Conservation (phyloP, 1,284 basidiomycete genomes). For the Taiwanofungus camphoratus region DNA sequence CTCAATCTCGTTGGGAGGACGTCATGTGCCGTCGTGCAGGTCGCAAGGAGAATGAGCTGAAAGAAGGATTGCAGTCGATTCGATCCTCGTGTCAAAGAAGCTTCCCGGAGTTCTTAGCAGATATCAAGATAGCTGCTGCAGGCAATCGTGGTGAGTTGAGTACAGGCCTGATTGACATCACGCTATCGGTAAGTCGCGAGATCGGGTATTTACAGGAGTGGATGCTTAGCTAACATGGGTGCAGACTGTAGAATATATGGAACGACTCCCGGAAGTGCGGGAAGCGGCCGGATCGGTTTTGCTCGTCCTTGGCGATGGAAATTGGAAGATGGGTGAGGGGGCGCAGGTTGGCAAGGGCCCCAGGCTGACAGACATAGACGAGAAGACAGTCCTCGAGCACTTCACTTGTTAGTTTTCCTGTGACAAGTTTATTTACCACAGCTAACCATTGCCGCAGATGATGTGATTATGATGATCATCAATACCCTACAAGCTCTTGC, state of each 20-base stretch:
- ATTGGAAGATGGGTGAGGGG: conserved; percentile 85
- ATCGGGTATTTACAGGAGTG: no score
- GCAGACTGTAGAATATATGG: conserved; percentile 64
- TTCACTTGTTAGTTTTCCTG: conserved; percentile 57
- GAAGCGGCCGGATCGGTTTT: conserved; percentile 60
- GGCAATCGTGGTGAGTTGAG: conserved; percentile 45
- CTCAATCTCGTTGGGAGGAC: conserved; percentile 62
- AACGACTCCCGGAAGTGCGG: conserved; percentile 61
- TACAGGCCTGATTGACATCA: conserved; percentile 60
- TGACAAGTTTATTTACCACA: no score
- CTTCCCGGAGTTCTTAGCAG: conserved; percentile 75
- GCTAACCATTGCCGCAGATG: conserved; percentile 52
- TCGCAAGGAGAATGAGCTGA: conserved; percentile 59
- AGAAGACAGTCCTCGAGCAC: conserved; percentile 62
- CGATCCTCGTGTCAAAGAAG: conserved; percentile 66
- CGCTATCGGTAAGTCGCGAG: conserved; percentile 47
- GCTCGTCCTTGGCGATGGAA: conserved; percentile 69
- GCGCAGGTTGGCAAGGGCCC: conserved; percentile 49
- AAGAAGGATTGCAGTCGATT: conserved; percentile 58
- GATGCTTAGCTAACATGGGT: no score
- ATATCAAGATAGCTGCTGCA: conserved; percentile 58
- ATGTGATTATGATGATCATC: conserved; percentile 59
- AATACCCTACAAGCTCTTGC: conserved; percentile 56
- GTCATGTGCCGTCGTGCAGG: conserved; percentile 44
- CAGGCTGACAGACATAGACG: conserved; percentile 47